A percentile compares a stretch with the other conserved stretches of the same genome.
phyloP scores from a whole-genome alignment of 2,329 filamentous ascomycete genomes.

The Hypoxylon sp. region DNA sequence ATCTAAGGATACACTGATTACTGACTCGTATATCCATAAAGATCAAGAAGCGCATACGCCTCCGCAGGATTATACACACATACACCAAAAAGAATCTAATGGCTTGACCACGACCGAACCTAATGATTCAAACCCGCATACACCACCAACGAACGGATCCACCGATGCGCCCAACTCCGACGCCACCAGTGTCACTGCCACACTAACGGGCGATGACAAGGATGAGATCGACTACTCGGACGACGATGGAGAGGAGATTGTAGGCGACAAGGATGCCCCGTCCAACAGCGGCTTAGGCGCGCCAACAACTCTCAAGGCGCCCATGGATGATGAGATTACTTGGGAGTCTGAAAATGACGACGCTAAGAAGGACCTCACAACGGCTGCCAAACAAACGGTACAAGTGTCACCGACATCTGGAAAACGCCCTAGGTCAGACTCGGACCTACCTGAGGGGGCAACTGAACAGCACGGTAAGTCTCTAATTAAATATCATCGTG shows the following conservation, averaged over 20 bases:
- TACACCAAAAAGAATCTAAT: constrained; percentile 21
- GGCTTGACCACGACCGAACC: constrained; percentile 20
- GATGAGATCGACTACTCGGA: constrained; percentile 57
- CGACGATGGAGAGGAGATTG: constrained; percentile 55
- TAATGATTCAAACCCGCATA: constrained; percentile 32
- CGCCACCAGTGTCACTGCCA: constrained; percentile 55
- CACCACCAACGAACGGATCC: constrained; percentile 40
- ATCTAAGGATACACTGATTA: constrained; percentile 26
- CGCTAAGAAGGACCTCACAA: constrained; percentile 35
- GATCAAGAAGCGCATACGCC: constrained; percentile 42
- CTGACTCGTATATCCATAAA: constrained; percentile 45
- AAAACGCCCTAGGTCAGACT: constrained; percentile 52
- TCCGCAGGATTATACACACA: constrained; percentile 24
- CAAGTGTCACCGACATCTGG: constrained; percentile 56
- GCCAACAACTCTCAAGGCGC: constrained; percentile 43
- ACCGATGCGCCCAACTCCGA: constrained; percentile 55
- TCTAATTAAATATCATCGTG: not conserved
- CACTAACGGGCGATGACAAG: constrained; percentile 53
- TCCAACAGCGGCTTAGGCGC: constrained; percentile 45
- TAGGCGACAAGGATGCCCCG: constrained; percentile 40
- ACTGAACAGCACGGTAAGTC: constrained; percentile 53
- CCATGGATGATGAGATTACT: constrained; percentile 53
- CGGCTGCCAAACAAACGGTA: constrained; percentile 49
- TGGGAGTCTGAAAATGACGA: constrained; percentile 56
- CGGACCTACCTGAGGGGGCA: constrained; percentile 47